A percentile compares a stretch with the other conserved stretches of the same genome.
phyloP scores from a whole-genome alignment of 1,284 basidiomycete genomes.

The Moesziomyces sp. region DNA sequence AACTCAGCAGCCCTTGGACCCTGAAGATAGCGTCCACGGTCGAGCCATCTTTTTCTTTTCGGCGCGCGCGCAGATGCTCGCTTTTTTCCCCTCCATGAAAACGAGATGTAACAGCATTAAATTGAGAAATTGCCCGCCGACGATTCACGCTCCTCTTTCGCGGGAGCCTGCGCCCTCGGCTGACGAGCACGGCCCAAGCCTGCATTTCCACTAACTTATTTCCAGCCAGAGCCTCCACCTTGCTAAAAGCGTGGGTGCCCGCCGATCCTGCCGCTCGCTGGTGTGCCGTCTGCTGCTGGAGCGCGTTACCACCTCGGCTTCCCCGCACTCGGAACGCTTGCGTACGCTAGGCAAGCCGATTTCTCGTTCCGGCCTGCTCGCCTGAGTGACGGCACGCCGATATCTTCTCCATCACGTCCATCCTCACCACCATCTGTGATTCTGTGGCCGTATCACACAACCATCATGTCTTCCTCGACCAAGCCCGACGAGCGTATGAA shows the following conservation, averaged over 20 bases:
- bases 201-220: no score
- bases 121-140: background rate
- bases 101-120: background rate
- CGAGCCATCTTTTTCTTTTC: background rate
- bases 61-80: no score
- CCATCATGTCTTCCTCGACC: slow-evolving; percentile 6
- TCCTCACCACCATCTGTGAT: no score
- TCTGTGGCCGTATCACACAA: background rate
- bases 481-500: slow-evolving; percentile 41
- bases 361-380: no score
- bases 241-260: background rate
- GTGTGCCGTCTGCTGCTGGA: background rate
- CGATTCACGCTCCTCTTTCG: background rate
- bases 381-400: no score
- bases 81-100: no score
- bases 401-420: background rate
- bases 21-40: background rate
- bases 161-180: background rate
- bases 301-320: background rate
- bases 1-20: background rate
- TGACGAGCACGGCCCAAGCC: background rate
- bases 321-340: background rate
- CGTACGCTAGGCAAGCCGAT: no score
- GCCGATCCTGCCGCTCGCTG: background rate
- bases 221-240: background rate